Evolutionary conservation across 176 grass and related monocot genomes (phyloP), one percentile per base, ranked within the genome.

Genomic region (Ananas comosus): DNA sequence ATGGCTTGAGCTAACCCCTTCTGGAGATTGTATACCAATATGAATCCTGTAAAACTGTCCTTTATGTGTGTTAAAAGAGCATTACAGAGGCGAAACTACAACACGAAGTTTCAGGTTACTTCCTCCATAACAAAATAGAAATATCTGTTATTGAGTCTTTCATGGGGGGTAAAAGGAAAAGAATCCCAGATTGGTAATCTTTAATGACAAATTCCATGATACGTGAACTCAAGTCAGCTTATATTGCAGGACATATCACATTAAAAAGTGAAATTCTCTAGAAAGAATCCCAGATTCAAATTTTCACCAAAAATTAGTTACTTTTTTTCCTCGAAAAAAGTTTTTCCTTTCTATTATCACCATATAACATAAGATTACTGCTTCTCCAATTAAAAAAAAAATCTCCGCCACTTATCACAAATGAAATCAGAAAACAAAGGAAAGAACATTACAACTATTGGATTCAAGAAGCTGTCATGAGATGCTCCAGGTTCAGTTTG

Each of bases 21-120:
- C 90, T 63, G 95, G 85, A 73, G 95, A 99, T 83, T 99, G 95
- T 88, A 99, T 68, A 68, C 95, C 95, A 52, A 94, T 72, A 86
- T 99, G 87, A 81, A 99, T 83, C 85, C 95, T 99, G 82, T 93
- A 99, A 99, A 93, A 94, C 95, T 99, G 95, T 88, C 78, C 78
- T 92, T 90, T 88, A 91, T 83, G 72, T 74, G 67, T 81, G 88
- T 85, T 88, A 92, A 88, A 67, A 77, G 29, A 80, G 11, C 59
- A 48, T 68, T 81, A 70, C 24, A 53, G 21, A 50, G 29, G 71
- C 19, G 47, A 51, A 79, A 73, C 0, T 71, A 16, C 69, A 68
- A 9, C 18, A 51, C 3, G 13, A 75, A 78, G 27, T 11, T 79
- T 76, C 53, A 72, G 10, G 75, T 79, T 27, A 59, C 65, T 56